phyloP scores from a whole-genome alignment of 2,329 filamentous ascomycete species.

The Epichloe brachyelytri region DNA sequence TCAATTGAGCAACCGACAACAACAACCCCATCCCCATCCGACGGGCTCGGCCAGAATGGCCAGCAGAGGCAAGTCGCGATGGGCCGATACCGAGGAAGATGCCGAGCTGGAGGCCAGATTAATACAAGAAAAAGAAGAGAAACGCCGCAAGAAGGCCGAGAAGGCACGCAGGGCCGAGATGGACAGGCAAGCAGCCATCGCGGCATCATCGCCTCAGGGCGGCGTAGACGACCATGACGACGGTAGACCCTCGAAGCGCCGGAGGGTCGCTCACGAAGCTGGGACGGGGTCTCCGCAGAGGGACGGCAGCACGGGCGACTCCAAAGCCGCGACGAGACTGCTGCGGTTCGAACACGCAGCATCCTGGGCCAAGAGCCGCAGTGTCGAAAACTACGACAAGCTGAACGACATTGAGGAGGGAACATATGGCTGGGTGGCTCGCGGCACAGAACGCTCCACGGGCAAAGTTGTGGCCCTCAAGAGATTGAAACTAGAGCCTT shows the following conservation, averaged over 20 bases:
- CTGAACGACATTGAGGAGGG: slow-evolving; percentile 97
- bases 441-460: slow-evolving; percentile 61
- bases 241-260: slow-evolving; percentile 47
- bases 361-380: slow-evolving; percentile 57
- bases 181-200: not conserved
- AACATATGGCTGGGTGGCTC: slow-evolving; percentile 86
- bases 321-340: slow-evolving; percentile 36
- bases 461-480: slow-evolving; percentile 83
- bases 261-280: slow-evolving; percentile 38
- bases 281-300: slow-evolving; percentile 8
- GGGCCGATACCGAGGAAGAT: slow-evolving; percentile 78
- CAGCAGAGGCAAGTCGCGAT: slow-evolving; percentile 58
- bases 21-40: not conserved
- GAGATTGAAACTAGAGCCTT: slow-evolving; percentile 76
- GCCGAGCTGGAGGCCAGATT: slow-evolving; percentile 57
- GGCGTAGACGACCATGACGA: slow-evolving; percentile 10
- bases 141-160: slow-evolving; percentile 70
- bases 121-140: slow-evolving; percentile 78
- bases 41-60: slow-evolving; percentile 34
- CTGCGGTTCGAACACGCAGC: slow-evolving; percentile 54
- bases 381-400: slow-evolving; percentile 79
- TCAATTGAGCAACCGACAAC: not conserved
- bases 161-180: slow-evolving; percentile 58
- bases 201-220: not conserved
- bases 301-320: not conserved